A percentile compares a stretch with the other conserved stretches of the same genome.
Conservation (phyloP, 106 monocot genomes). For the Platanthera zijinensis region DNA sequence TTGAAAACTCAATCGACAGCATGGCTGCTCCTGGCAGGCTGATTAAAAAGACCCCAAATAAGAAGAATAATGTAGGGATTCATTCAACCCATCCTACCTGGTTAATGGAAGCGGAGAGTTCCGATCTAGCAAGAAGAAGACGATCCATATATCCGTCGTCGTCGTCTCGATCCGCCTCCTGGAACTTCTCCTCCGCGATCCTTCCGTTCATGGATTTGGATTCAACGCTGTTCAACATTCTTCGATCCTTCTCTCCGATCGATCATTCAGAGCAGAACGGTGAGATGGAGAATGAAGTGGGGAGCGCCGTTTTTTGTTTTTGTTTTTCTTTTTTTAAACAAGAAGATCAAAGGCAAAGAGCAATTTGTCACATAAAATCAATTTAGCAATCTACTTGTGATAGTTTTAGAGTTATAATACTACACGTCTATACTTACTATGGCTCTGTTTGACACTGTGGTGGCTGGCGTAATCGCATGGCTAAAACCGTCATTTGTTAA, state of each 20-base stretch:
- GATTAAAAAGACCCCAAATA: neutral
- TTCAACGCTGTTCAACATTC: neutral
- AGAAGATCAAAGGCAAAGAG: too few relatives aligned
- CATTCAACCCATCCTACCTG: constrained; percentile 10
- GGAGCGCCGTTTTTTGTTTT: too few relatives aligned
- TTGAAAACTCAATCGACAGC: neutral
- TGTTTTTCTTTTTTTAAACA: too few relatives aligned
- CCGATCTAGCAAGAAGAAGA: constrained; percentile 26
- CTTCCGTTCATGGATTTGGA: constrained; percentile 4
- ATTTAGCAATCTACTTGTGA: too few relatives aligned
- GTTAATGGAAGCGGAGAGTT: constrained; percentile 12
- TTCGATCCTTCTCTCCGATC: neutral
- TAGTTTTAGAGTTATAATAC: too few relatives aligned
- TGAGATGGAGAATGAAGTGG: too few relatives aligned
- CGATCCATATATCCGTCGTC: constrained; percentile 22
- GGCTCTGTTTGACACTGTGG: too few relatives aligned
- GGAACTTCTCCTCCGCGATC: constrained; percentile 6
- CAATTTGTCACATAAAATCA: too few relatives aligned
- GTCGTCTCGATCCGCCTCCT: neutral
- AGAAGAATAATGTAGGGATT: neutral
- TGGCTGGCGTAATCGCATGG: too few relatives aligned
- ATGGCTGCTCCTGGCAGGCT: neutral
- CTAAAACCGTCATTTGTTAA: too few relatives aligned
- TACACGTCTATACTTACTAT: too few relatives aligned
- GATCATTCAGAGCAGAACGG: too few relatives aligned